These are phyloP conservation scores for Termitomyces titanicus DNA, from an alignment of 768 basidiomycete genomes.

Conservation along the genomic window DNA sequence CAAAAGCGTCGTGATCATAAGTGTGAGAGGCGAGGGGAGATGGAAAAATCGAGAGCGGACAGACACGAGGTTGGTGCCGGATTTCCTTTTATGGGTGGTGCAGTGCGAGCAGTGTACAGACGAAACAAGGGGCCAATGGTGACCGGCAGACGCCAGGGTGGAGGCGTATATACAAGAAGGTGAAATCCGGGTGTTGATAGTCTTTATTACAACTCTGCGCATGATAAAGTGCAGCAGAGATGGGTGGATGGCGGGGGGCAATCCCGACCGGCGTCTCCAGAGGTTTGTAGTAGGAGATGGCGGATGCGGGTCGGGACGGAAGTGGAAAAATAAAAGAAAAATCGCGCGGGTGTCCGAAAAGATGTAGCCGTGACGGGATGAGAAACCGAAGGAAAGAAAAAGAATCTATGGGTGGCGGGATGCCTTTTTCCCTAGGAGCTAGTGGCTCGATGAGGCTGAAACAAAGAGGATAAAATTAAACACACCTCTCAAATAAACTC, in stretches of 20 bases:
- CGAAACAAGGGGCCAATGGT: not conserved
- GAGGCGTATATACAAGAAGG: not conserved
- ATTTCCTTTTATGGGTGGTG: constrained; percentile 1
- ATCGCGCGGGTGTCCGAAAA: constrained; percentile 19
- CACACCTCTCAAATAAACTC: constrained; percentile 41
- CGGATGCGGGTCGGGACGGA: constrained; percentile 6
- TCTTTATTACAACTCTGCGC: not conserved
- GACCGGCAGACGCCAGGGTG: not conserved
- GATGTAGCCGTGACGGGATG: constrained; percentile 14
- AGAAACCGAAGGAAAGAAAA: not conserved
- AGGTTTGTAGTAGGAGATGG: not conserved
- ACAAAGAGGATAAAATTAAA: not conserved
- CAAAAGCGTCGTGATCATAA: constrained; percentile 1
- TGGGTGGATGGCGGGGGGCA: not conserved
- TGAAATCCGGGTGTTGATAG: not conserved
- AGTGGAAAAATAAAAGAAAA: not conserved
- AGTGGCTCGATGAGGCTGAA: not conserved
- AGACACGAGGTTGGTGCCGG: not conserved
- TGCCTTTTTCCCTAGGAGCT: constrained; percentile 4
- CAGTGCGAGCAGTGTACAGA: not conserved
- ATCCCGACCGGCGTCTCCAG: constrained; percentile 6
- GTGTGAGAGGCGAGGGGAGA: not conserved
- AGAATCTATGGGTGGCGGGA: constrained; percentile 5
- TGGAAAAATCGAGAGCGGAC: not conserved
- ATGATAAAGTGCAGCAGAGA: not conserved